Evolutionary conservation across 139 green algal genomes (phyloP), one percentile per base, ranked within the genome.

Genomic region (Mesostigma viride): DNA sequence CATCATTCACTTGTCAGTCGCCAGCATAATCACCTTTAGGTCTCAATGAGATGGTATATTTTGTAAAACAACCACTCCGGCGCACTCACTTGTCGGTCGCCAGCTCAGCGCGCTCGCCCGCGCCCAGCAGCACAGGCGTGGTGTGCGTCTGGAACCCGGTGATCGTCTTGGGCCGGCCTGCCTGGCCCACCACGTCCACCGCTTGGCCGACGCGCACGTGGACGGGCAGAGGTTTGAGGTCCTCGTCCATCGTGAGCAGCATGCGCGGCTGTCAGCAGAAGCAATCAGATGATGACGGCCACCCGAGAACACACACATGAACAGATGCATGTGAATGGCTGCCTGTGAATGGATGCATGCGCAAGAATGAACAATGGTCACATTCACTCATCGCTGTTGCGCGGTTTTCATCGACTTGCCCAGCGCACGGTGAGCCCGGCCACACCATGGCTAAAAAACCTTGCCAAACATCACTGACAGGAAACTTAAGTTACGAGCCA

Each of bases 71-170:
- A 34, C 22, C 8, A 17, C 8, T 62, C 24, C 6, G 17, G 17
- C 20, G 22, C n/a, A 14, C 64, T 45, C 35, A 77, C 80, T 98
- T 94, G 22, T 95, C 85, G 6, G 85, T 96, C 8, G 76, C 93
- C 46, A 99, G 84, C 86, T 99, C 93, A 3, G 91, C 92, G 11
- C 93, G 79, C 75, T 99, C 93, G 2, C 91, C 89, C 14, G 77
- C 84, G 14, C 76, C 81, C 58, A 99, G 78, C 58, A 99, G 82
- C 62, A 98, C 92, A 2, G 92, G 92, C 0, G 92, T 97, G 30
- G 86, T 95, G 80, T 98, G 92, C 27, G 92, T 98, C 80, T 98
- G 92, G 83, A 86, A 86, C 4, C 86, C 88, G 33, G 94, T 97
- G 77, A 99, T 95, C 35, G 87, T 94, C 82, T 99, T 99, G 35